Evolutionary conservation across 345 rosid genomes (phyloP).

Genomic region (Murraya koenigii): DNA sequence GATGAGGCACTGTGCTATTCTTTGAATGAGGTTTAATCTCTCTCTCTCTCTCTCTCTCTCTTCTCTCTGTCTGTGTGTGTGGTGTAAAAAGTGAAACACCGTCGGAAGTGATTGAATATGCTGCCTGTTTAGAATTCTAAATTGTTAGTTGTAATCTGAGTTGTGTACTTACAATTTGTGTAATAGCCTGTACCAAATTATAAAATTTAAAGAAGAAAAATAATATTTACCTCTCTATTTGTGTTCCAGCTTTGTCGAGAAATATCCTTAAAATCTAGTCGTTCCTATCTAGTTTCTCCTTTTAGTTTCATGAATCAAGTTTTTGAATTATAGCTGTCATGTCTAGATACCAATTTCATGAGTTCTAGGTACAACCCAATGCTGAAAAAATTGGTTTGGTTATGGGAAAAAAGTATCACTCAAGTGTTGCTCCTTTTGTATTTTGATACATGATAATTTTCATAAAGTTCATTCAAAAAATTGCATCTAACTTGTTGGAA

Average conservation of each 20-base stretch:
- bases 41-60: conserved; percentile 25
- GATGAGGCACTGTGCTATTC: conserved; percentile 97
- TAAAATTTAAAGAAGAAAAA: background rate
- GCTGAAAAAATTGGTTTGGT: background rate
- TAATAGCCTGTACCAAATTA: background rate
- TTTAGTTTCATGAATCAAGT: too few relatives aligned
- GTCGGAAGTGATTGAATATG: background rate
- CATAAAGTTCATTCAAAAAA: background rate
- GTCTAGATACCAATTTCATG: conserved; percentile 1
- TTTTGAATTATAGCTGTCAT: background rate
- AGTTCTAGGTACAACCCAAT: background rate
- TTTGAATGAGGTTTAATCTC: conserved; percentile 71
- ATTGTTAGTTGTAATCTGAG: background rate
- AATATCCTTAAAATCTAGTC: background rate
- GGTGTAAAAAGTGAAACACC: background rate
- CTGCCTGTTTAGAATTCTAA: background rate
- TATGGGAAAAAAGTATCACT: background rate
- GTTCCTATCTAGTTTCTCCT: too few relatives aligned
- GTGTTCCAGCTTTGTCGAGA: background rate
- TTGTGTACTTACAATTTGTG: background rate
- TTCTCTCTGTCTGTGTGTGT: conserved; percentile 2
- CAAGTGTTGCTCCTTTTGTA: background rate
- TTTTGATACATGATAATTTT: background rate
- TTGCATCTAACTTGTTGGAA: conserved; percentile 5
- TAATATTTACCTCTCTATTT: background rate